Evolutionary conservation across 1,284 basidiomycete species (phyloP), one percentile per base, ranked within the genome.

Genomic region (Puccinia polysora): DNA sequence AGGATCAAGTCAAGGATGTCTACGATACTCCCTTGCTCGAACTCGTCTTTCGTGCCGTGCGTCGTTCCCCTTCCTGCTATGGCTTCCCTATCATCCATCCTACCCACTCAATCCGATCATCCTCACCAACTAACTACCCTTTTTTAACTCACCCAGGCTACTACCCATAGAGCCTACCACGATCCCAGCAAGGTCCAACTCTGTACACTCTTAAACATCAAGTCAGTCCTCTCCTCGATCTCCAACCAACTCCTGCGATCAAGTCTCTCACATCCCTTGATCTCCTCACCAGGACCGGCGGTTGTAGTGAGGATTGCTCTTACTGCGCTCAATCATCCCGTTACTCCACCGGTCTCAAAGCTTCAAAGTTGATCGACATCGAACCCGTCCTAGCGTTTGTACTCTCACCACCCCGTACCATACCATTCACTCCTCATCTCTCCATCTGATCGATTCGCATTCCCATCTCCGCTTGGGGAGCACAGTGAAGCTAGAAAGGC

Each of bases 141-240:
- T 28, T 34, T 64, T n/a, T 38, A 32, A 25, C 14, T 60, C n/a
- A 20, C 49, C 47, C 75, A 83, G 77, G 83, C 83, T 4, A 79
- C 78, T 2, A 86, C 95, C 25, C 95, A 97, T 81, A 84, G 94
- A 75, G 83, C 87, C 78, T 84, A 91, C 80, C 91, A 97, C 76
- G 89, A 95, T 80, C 87, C 91, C 40, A 85, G 82, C 76, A 90
- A 95, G 81, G 87, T 98, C 40, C 95, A 98, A 82, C 85, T 98
- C 28, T 97, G 94, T 79, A 97, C 95, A 1, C 85, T 98, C 36
- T 94, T 97, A 90, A 98, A 97, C 80, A 98, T 98, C 82, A 98
- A 98, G 82, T 94, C 78, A 49, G 78, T 65, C 34, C 20, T 49
- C 38, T 7, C 28, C 23, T 36, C n/a, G 2, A 2, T 36, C 4